Percentiles rank a stretch among this genome's conserved stretches.
These are phyloP conservation scores for Trichosporon ovoides DNA, from an alignment of 1,284 basidiomycete species.

Conservation along the genomic window DNA sequence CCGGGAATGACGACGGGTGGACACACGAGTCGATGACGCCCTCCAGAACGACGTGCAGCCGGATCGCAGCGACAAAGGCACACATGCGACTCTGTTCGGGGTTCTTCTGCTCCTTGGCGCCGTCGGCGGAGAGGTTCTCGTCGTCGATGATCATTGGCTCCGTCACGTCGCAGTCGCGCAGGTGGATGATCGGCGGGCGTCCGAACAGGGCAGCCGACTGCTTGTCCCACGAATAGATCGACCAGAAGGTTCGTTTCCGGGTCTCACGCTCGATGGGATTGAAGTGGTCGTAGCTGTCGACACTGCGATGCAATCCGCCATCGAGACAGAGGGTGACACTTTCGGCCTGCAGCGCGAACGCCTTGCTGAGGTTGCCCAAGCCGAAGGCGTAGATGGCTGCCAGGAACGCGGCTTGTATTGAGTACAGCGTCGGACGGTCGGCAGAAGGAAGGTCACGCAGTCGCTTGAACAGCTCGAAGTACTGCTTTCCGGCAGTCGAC, in stretches of 20 bases:
- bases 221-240: constrained; percentile 89
- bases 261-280: constrained; percentile 80
- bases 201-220: constrained; percentile 73
- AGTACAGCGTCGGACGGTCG: constrained; percentile 82
- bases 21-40: constrained; percentile 54
- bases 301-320: constrained; percentile 75
- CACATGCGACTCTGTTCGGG: constrained; percentile 68
- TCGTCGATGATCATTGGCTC: constrained; percentile 81
- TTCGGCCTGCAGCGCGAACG: constrained; percentile 74
- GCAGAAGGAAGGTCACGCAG: constrained; percentile 76
- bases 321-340: constrained; percentile 75
- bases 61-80: constrained; percentile 68
- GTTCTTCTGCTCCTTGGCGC: constrained; percentile 61
- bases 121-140: constrained; percentile 72
- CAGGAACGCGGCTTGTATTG: constrained; percentile 77
- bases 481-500: constrained; percentile 77
- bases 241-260: constrained; percentile 83
- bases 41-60: constrained; percentile 77
- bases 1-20: constrained; percentile 44
- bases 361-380: constrained; percentile 76
- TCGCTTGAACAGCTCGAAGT: constrained; percentile 78
- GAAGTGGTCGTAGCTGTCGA: constrained; percentile 82
- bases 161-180: constrained; percentile 78
- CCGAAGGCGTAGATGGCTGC: constrained; percentile 84
- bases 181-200: constrained; percentile 71